Conservation (phyloP, 2,329 filamentous ascomycete genomes). For the Trichoderma sp. region DNA sequence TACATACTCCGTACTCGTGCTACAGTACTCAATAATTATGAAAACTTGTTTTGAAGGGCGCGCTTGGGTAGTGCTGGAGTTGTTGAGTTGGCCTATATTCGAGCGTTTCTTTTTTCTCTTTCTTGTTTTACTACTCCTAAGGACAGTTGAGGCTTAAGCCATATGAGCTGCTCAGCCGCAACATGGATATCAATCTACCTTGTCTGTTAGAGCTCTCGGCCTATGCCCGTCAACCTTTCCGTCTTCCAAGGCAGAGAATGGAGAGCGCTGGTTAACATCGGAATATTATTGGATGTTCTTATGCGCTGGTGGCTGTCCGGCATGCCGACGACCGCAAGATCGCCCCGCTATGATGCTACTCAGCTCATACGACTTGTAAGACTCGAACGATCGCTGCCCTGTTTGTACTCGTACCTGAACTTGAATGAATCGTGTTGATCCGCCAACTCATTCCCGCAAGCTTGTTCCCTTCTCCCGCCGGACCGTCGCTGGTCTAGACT, state of each 20-base stretch:
- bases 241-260: background rate
- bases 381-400: background rate
- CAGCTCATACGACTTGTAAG: background rate
- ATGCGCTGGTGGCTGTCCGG: background rate
- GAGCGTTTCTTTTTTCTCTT: background rate
- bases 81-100: background rate
- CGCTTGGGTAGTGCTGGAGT: background rate
- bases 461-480: background rate
- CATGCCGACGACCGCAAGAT: background rate
- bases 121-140: background rate
- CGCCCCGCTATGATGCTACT: background rate
- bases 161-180: background rate
- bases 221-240: background rate
- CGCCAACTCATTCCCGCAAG: background rate
- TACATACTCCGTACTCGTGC: background rate
- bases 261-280: background rate
- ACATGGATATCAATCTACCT: background rate
- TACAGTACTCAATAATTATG: background rate
- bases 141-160: background rate
- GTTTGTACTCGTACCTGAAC: background rate
- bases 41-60: background rate
- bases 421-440: background rate
- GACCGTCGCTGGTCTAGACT: background rate
- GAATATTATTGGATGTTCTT: background rate
- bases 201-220: background rate